Conservation (phyloP, 805 yeast species). For the Candida morakotiae region DNA sequence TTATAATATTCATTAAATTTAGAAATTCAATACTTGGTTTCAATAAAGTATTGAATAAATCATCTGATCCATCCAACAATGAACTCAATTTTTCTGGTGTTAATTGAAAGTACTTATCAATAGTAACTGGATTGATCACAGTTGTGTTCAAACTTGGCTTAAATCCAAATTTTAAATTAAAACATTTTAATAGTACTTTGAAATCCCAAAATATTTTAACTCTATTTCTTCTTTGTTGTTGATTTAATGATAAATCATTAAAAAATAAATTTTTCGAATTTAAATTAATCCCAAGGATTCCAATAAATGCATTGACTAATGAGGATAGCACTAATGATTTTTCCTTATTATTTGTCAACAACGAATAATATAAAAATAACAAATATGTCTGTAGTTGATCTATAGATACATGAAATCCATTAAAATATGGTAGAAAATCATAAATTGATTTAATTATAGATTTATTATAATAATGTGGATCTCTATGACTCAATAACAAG, state of each 20-base stretch:
- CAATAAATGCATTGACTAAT: constrained; percentile 39
- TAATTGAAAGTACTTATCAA: constrained; percentile 40
- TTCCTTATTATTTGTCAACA: constrained; percentile 40
- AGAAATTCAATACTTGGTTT: constrained; percentile 42
- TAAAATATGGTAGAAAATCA: constrained; percentile 45
- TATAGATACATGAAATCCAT: constrained; percentile 44
- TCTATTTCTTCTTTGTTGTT: constrained; percentile 33
- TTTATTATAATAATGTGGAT: constrained; percentile 29
- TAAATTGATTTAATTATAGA: constrained; percentile 30
- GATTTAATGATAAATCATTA: constrained; percentile 42
- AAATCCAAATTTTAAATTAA: constrained; percentile 41
- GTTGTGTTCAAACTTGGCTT: constrained; percentile 45
- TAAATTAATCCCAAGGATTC: constrained; percentile 39
- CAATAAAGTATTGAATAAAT: constrained; percentile 33
- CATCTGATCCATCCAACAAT: constrained; percentile 25
- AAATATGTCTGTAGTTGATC: constrained; percentile 49
- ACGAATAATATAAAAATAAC: constrained; percentile 45
- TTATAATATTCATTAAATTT: constrained; percentile 39
- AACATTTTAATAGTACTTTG: constrained; percentile 38
- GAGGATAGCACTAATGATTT: constrained; percentile 35
- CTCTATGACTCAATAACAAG: constrained; percentile 32
- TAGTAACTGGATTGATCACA: constrained; percentile 44
- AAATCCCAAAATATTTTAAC: constrained; percentile 46
- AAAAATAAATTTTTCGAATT: constrained; percentile 39
- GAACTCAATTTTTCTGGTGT: constrained; percentile 40